These are phyloP conservation scores for Blastobotrys arbuscula DNA, from an alignment of 1,139 yeast genomes.

Conservation along the genomic window DNA sequence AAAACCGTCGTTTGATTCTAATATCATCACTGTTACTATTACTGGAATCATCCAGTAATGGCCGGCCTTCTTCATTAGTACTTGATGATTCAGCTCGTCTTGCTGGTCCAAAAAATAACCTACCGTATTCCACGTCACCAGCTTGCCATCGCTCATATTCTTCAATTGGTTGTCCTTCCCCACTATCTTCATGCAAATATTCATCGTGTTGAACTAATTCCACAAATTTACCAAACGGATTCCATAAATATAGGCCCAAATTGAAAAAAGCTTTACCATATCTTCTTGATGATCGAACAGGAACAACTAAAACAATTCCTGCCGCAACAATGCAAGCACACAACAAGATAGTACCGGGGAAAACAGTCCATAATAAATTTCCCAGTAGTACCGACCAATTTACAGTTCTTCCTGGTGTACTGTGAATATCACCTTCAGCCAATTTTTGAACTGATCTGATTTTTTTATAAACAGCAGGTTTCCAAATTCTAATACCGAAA, in stretches of 20 bases:
- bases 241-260: constrained; percentile 64
- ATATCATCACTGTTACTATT: constrained; percentile 20
- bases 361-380: constrained; percentile 68
- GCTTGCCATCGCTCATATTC: constrained; percentile 90
- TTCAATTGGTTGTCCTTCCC: constrained; percentile 78
- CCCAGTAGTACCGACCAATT: constrained; percentile 61
- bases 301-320: constrained; percentile 34
- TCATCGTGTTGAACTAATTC: constrained; percentile 71
- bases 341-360: constrained; percentile 63
- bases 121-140: constrained; percentile 54
- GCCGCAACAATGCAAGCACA: constrained; percentile 54
- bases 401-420: constrained; percentile 52
- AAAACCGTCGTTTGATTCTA: constrained; percentile 45
- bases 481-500: constrained; percentile 97
- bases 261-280: constrained; percentile 60
- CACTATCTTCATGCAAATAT: constrained; percentile 79
- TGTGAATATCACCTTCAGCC: constrained; percentile 93
- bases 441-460: constrained; percentile 84
- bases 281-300: constrained; percentile 40
- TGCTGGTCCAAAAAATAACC: constrained; percentile 63
- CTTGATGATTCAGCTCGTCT: not conserved
- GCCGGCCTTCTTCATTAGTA: constrained; percentile 4
- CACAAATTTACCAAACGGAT: constrained; percentile 89
- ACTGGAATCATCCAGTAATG: constrained; percentile 11
- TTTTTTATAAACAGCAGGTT: constrained; percentile 93